Conservation (phyloP, 441 rosid genomes). For the Pelargonium myrrhifolium region DNA sequence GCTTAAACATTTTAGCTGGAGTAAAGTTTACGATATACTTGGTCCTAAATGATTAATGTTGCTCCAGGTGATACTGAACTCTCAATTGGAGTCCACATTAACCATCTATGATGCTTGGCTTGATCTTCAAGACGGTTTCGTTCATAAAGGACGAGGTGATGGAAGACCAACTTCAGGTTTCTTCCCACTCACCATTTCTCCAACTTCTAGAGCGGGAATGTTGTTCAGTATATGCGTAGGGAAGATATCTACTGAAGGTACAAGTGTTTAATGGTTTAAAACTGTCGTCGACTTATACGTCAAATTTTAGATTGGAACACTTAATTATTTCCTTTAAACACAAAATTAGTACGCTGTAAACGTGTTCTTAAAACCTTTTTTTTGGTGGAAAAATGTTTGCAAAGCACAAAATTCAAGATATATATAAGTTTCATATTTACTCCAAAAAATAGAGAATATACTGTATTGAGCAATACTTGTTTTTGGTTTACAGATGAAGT, state of each 20-base stretch:
- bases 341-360: no score
- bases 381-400: no score
- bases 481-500: constrained; percentile 38
- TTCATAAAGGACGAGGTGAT: constrained; percentile 51
- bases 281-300: not conserved
- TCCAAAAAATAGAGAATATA: no score
- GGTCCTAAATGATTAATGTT: not conserved
- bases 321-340: no score
- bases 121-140: constrained; percentile 90
- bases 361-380: no score
- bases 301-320: no score
- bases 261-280: constrained; percentile 7
- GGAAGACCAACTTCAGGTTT: constrained; percentile 79
- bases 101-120: constrained; percentile 86
- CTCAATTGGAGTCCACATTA: constrained; percentile 83
- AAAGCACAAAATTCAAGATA: no score
- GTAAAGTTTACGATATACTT: not conserved
- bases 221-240: constrained; percentile 63
- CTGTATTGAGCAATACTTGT: not conserved
- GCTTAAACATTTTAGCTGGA: no score
- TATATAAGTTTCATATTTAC: no score
- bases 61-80: constrained; percentile 77
- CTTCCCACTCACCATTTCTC: constrained; percentile 77
- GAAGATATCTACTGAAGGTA: constrained; percentile 47
- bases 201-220: constrained; percentile 71